phyloP scores from a whole-genome alignment of 352 stramenopile species.

The Bremia lactucae region DNA sequence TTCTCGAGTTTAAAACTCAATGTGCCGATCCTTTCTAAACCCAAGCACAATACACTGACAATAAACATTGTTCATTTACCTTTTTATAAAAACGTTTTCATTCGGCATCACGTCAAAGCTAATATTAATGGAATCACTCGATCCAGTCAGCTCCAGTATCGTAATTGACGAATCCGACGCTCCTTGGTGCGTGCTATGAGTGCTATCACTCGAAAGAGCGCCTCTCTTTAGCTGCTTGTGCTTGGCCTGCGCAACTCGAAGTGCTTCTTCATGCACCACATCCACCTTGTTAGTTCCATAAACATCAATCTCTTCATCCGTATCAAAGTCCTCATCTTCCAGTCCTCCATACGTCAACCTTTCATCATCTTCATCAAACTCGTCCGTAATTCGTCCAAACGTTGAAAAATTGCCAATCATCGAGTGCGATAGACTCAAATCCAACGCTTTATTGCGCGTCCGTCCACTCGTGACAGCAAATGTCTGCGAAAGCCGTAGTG shows the following conservation, averaged over 20 bases:
- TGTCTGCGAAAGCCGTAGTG: constrained; percentile 30
- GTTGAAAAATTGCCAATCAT: constrained; percentile 72
- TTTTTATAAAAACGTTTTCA: no score
- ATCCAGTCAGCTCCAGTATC: constrained; percentile 21
- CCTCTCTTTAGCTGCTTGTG: constrained; percentile 10
- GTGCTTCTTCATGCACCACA: constrained; percentile 8
- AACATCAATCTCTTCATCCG: constrained; percentile 20
- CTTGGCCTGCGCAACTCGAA: constrained; percentile 9
- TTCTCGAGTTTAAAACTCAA: no score
- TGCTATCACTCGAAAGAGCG: constrained; percentile 22
- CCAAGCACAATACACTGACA: no score
- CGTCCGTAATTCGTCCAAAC: constrained; percentile 47
- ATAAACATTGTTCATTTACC: no score
- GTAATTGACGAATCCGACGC: constrained; percentile 28
- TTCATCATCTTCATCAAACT: constrained; percentile 41
- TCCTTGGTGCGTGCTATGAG: constrained; percentile 20
- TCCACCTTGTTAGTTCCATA: constrained; percentile 5
- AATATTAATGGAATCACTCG: constrained; percentile 10
- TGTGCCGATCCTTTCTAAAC: no score
- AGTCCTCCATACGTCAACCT: constrained; percentile 28
- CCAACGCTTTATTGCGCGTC: constrained; percentile 31
- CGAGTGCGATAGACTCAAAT: constrained; percentile 59
- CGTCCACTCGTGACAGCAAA: constrained; percentile 24
- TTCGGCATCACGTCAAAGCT: no score
- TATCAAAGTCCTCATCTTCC: constrained; percentile 24